Evolutionary conservation across 352 stramenopile genomes (phyloP).

Genomic region (Halophytophthora batemanensis): DNA sequence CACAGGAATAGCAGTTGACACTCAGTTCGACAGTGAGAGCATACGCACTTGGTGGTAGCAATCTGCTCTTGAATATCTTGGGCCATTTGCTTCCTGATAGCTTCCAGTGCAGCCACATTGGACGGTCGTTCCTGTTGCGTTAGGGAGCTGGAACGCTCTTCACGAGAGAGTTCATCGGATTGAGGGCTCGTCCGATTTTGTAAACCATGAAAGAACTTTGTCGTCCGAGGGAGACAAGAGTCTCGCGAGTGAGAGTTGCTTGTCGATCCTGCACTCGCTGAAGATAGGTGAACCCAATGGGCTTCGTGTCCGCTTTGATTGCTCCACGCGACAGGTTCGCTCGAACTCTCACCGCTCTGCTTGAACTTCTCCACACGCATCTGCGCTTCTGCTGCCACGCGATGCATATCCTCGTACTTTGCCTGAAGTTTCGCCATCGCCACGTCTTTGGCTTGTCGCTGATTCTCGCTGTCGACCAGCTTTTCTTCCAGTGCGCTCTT

Average conservation of each 20-base stretch:
- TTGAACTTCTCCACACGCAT: conserved; percentile 31
- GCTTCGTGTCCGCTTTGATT: conserved; percentile 3
- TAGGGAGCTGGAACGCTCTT: neutral
- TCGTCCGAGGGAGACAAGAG: conserved; percentile 11
- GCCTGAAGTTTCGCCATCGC: conserved; percentile 28
- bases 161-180: neutral
- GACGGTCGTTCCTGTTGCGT: conserved; percentile 5
- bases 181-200: neutral
- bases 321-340: neutral
- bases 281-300: neutral
- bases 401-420: conserved; percentile 37
- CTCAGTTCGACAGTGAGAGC: neutral
- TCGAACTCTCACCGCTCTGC: neutral
- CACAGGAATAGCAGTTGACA: neutral
- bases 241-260: neutral
- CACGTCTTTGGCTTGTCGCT: conserved; percentile 35
- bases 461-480: conserved; percentile 32
- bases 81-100: conserved; percentile 35
- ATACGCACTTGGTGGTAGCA: conserved; percentile 41
- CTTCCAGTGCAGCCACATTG: conserved; percentile 34
- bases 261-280: neutral
- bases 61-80: conserved; percentile 46
- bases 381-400: conserved; percentile 37
- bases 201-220: conserved; percentile 16
- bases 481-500: conserved; percentile 50